Conservation (phyloP, 257 asterid species). For the Lithospermum erythrorhizon region DNA sequence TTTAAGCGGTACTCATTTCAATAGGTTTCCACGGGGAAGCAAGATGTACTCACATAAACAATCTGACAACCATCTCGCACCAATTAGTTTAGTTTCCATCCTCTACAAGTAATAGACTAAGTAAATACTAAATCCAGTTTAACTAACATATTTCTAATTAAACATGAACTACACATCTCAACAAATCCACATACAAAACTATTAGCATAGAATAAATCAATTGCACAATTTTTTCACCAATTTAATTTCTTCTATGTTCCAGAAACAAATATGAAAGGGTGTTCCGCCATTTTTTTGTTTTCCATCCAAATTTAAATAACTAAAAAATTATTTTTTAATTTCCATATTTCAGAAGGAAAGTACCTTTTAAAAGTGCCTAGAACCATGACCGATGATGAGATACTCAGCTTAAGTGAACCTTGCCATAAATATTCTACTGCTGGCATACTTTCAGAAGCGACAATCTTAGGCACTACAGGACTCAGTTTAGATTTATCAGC, state of each 20-base stretch:
- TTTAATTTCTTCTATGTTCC: no score
- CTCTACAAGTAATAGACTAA: neutral
- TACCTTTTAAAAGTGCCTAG: slow-evolving; percentile 62
- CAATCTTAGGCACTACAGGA: slow-evolving; percentile 23
- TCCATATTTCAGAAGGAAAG: neutral
- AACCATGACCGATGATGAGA: slow-evolving; percentile 47
- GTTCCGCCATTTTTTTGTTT: no score
- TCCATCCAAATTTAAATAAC: no score
- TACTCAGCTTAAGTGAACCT: slow-evolving; percentile 59
- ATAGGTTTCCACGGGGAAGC: neutral
- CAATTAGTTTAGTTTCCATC: neutral
- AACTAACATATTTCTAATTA: no score
- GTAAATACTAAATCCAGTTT: no score
- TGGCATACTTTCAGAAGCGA: slow-evolving; percentile 16
- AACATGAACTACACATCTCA: no score
- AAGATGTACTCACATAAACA: neutral
- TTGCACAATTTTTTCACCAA: no score
- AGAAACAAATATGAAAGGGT: no score
- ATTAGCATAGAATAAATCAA: no score
- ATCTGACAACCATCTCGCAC: neutral
- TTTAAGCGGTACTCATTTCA: neutral
- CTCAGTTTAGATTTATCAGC: slow-evolving; percentile 15
- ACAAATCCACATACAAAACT: no score
- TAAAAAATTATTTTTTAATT: no score
- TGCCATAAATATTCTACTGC: slow-evolving; percentile 49